phyloP scores from a whole-genome alignment of 768 basidiomycete genomes.

The Mycena alexandri region DNA sequence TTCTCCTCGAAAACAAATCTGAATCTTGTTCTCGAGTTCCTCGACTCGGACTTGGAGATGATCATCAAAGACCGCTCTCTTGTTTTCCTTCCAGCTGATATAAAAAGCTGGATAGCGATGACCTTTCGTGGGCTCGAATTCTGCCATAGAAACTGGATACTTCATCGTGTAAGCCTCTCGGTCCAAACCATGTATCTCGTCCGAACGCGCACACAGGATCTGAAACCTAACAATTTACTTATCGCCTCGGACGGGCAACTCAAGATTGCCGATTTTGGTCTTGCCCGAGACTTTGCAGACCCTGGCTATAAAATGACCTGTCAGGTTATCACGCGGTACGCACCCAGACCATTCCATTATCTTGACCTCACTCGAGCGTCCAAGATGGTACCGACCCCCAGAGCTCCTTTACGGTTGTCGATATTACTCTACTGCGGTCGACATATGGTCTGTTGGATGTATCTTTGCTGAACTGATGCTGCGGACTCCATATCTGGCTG shows the following conservation, averaged over 20 bases:
- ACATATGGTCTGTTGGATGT: conserved; percentile 97
- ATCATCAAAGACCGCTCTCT: conserved; percentile 94
- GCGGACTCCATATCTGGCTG: conserved; percentile 94
- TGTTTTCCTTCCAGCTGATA: conserved; percentile 94
- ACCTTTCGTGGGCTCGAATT: conserved; percentile 98
- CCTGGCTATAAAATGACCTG: conserved; percentile 97
- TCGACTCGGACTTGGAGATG: conserved; percentile 96
- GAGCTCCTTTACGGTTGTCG: conserved; percentile 93
- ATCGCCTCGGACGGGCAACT: conserved; percentile 91
- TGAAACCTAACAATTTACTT: conserved; percentile 99
- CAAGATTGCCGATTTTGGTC: conserved; percentile 98
- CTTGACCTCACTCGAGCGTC: conserved; percentile 13
- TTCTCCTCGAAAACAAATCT: conserved; percentile 97
- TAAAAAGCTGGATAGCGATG: conserved; percentile 99
- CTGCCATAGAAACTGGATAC: conserved; percentile 93
- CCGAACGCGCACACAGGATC: conserved; percentile 68
- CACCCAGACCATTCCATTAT: conserved; percentile 12
- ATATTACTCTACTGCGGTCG: conserved; percentile 92
- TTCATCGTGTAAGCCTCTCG: conserved; percentile 81
- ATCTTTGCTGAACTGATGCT: conserved; percentile 99
- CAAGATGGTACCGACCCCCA: conserved; percentile 97
- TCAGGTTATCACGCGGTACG: conserved; percentile 96
- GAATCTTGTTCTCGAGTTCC: conserved; percentile 96
- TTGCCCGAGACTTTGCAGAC: conserved; percentile 96
- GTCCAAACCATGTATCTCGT: conserved; percentile 1